Evolutionary conservation across 2,329 filamentous ascomycete species (phyloP), one percentile per base, ranked within the genome.

Genomic region (Diaporthe sp.): DNA sequence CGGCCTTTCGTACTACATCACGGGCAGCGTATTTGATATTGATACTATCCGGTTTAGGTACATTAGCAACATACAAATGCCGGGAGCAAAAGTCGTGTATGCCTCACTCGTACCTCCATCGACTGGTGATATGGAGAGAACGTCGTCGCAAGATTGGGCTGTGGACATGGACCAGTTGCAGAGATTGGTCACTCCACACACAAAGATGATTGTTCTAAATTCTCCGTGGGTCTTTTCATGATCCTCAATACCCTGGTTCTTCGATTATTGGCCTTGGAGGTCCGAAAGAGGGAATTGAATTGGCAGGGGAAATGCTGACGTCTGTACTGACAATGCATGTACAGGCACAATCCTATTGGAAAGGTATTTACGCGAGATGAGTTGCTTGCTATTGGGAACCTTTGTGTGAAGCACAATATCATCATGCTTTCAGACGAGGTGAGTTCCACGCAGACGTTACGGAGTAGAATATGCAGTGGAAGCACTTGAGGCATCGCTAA

Each of bases 31-130:
- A 62, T 15, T 13, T 42, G 2, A 25, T 6, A 34, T 22, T 44
- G n/a, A 67, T 42, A 22, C n/a, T n/a, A 4, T 13, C 34, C 51
- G 25, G 15, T 55, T 17, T 31, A 58, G 55, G 31, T 58, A 58
- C 17, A 58, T 58, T 22, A 58, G 55, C 25, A 58, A 58, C 28
- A 58, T 58, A 10, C 55, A 58, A 58, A 58, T 58, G 28, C 55
- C 55, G 15, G 55, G 55, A 34, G 55, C 55, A 34, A 58, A 58
- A 9, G 55, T 58, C 55, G 28, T 58, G 28, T 58, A 58, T 15
- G 55, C 31, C 55, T 58, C 55, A 15, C 55, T 58, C 17, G 55
- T 58, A 15, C 55, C 28, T 58, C 55, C 55, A 37, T 15, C 6
- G 0, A 15, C 17, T 22, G 55, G 31, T 22, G 55, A 22, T 7